A percentile compares a stretch with the other conserved stretches of the same genome.
These are phyloP conservation scores for Backusella luteola DNA, from an alignment of 192 early-diverging fungal genomes.

Conservation along the genomic window DNA sequence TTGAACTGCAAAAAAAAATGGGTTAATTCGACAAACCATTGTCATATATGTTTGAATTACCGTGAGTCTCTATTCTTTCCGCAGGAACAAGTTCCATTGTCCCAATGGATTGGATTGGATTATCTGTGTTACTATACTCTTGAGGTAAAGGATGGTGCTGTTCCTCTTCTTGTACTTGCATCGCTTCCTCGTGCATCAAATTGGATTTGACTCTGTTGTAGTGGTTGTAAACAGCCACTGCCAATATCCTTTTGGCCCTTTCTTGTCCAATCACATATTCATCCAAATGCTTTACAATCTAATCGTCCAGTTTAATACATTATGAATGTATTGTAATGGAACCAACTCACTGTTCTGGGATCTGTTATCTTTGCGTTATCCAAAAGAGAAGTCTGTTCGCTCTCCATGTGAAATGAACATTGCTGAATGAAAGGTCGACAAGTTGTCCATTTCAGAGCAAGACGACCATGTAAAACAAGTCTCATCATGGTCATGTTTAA, in stretches of 20 bases:
- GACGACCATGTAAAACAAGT: neutral
- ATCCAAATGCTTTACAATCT: constrained; percentile 79
- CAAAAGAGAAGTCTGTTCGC: neutral
- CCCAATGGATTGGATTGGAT: constrained; percentile 5
- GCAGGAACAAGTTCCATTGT: constrained; percentile 6
- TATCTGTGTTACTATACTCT: constrained; percentile 17
- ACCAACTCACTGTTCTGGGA: neutral
- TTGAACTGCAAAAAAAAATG: neutral
- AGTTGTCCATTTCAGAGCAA: neutral
- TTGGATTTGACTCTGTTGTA: constrained; percentile 76
- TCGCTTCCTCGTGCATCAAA: constrained; percentile 45
- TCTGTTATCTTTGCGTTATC: neutral
- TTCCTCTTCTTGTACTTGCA: constrained; percentile 21
- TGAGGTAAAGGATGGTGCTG: constrained; percentile 7
- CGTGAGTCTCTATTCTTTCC: neutral
- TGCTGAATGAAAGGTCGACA: neutral
- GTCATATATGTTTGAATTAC: neutral
- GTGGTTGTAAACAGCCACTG: constrained; percentile 85
- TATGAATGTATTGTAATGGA: too few relatives aligned
- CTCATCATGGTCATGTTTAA: neutral
- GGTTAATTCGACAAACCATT: too few relatives aligned
- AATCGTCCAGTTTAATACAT: neutral
- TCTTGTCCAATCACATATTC: constrained; percentile 87
- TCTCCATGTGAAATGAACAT: neutral
- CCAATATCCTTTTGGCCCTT: constrained; percentile 72